Percentiles rank a stretch among this genome's conserved stretches.
phyloP scores from a whole-genome alignment of 176 grass and related monocot species.

The Avena sativa region DNA sequence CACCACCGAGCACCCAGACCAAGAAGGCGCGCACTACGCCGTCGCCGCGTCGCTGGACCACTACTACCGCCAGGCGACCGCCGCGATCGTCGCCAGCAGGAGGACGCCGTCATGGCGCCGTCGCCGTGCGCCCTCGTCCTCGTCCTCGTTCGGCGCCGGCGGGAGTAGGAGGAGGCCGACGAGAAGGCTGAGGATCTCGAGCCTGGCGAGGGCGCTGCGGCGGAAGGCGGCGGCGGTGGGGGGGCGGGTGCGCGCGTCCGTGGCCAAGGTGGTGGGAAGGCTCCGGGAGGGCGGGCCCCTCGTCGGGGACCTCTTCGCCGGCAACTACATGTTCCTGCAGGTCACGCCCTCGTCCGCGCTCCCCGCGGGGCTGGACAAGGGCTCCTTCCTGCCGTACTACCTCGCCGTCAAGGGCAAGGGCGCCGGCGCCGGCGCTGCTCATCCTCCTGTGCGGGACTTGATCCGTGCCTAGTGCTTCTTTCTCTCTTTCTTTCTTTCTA shows the following conservation, averaged over 20 bases:
- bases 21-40: neutral
- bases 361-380: slow-evolving; percentile 33
- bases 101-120: neutral
- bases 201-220: slow-evolving; percentile 53
- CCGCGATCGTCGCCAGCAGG: slow-evolving; percentile 17
- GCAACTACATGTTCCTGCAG: slow-evolving; percentile 98
- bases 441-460: slow-evolving; percentile 12
- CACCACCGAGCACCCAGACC: neutral
- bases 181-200: slow-evolving; percentile 53
- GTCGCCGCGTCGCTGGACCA: neutral
- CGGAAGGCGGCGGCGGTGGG: slow-evolving; percentile 58
- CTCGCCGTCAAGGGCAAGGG: slow-evolving; percentile 18
- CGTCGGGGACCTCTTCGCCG: slow-evolving; percentile 77
- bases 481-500: too few relatives aligned
- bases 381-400: slow-evolving; percentile 17
- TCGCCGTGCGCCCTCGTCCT: neutral
- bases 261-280: slow-evolving; percentile 64
- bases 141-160: neutral
- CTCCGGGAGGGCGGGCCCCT: slow-evolving; percentile 77
- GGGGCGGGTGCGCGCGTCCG: slow-evolving; percentile 43
- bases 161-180: slow-evolving; percentile 23
- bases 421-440: neutral
- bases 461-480: neutral
- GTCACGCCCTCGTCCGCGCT: slow-evolving; percentile 68
- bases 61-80: slow-evolving; percentile 14